Percentiles rank a stretch among this genome's conserved stretches.
Conservation (phyloP, 257 asterid genomes). For the Penstemon barbatus region DNA sequence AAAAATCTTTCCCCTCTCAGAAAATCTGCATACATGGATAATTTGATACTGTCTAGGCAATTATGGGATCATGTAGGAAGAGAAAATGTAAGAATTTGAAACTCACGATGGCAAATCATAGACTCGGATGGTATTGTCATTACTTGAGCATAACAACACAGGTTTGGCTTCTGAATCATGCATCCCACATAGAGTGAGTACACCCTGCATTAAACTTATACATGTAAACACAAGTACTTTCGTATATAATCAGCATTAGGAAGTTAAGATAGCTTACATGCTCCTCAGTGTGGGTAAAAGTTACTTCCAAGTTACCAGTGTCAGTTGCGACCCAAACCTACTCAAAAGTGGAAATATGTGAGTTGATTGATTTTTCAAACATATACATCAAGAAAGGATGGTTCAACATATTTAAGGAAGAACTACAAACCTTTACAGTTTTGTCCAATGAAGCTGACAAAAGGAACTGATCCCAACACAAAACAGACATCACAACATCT, state of each 20-base stretch:
- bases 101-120: conserved; percentile 97
- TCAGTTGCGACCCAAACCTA: conserved; percentile 92
- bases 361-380: not conserved
- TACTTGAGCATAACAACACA: conserved; percentile 80
- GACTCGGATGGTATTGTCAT: conserved; percentile 67
- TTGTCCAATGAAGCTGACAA: conserved; percentile 90
- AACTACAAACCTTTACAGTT: conserved; percentile 66
- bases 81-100: conserved; percentile 12
- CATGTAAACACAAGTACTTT: conserved; percentile 13
- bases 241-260: conserved; percentile 3
- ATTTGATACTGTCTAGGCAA: conserved; percentile 4
- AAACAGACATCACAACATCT: conserved; percentile 90
- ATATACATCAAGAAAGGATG: not conserved
- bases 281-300: conserved; percentile 87
- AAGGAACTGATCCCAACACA: conserved; percentile 98
- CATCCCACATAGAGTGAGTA: conserved; percentile 89
- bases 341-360: conserved; percentile 15
- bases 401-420: conserved; percentile 13
- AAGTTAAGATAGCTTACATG: conserved; percentile 47
- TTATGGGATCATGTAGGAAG: conserved; percentile 8
- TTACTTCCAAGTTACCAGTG: conserved; percentile 81
- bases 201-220: conserved; percentile 55
- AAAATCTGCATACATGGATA: conserved; percentile 47
- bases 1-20: conserved; percentile 81
- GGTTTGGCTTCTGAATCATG: conserved; percentile 93